Base-by-base conservation (phyloP, 1,284 basidiomycete species). In the Coniferiporia sulphurascens region DNA sequence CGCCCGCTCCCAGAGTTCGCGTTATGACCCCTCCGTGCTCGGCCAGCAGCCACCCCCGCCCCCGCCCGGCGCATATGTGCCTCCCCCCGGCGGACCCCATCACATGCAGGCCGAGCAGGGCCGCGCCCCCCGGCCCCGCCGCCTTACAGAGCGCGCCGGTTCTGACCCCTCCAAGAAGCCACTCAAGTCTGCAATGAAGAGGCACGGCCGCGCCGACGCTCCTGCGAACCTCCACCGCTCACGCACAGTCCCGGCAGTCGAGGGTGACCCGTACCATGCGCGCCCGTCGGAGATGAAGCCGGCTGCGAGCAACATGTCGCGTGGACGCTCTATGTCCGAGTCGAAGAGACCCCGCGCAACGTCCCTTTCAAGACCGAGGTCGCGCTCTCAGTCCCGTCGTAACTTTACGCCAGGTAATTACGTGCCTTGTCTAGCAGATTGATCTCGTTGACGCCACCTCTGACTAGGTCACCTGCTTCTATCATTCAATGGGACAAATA, bases 161-260 rank as follows among this genome's bases (percentile, higher is more conserved):
- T 49, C 52, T 10, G 41, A 58, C 17, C 8, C 64, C 27, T 62
- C 67, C 1, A 58, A 72, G 68, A 41, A 58, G 59, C 74, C 75
- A 2, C 72, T 83, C 50, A 86, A 78, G 71, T 81, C 86, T 34
- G 85, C 83, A 0, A 69, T 89, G 69, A 88, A 84, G 70, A 84
- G 78, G 64, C 59, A 66, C 8, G 32, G 21, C 17, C 27, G 38
- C 43, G 41, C 60, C n/a, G 51, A 45, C 12, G 17, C 48, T 21
- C 35, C 48, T 50, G 9, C 44, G 13, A 48, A 54, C 36, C 38
- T 59, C 32, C 59, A 57, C 32, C 49, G 59, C 13, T 57, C 59
- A 19, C 55, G 55, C 13, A 61, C 59, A 4, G 51, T 57, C 2
- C 59, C 59, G 8, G 55, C 22, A 5, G 17, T 22, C 4, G 60